Conservation (phyloP, 495 filamentous ascomycete genomes). For the Tetracladium marchalianum region DNA sequence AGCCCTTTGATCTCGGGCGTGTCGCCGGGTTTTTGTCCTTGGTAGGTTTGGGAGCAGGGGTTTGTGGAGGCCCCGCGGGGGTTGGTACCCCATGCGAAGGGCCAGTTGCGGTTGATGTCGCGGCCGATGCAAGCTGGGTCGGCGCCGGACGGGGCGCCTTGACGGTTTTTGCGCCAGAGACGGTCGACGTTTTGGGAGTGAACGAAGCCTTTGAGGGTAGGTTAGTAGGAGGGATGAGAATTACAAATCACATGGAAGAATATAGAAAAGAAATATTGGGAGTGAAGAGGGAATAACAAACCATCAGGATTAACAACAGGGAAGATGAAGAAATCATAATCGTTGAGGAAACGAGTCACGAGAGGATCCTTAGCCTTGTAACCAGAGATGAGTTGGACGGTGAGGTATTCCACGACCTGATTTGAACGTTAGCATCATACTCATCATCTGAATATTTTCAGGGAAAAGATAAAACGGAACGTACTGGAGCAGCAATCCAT, state of each 20-base stretch:
- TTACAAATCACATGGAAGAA: background rate
- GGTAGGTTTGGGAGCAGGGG: constrained; percentile 43
- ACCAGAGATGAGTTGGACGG: constrained; percentile 39
- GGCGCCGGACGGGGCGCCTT: constrained; percentile 19
- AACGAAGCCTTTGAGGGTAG: constrained; percentile 46
- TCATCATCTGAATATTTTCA: background rate
- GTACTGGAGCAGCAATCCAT: constrained; percentile 45
- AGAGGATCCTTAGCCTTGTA: constrained; percentile 29
- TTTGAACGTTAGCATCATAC: background rate
- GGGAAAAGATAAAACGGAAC: too few relatives aligned
- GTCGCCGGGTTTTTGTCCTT: constrained; percentile 32
- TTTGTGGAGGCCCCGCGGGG: constrained; percentile 39
- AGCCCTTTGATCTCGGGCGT: constrained; percentile 41
- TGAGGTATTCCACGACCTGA: constrained; percentile 43
- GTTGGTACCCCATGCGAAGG: constrained; percentile 35
- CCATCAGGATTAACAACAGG: constrained; percentile 55
- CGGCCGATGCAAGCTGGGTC: constrained; percentile 39
- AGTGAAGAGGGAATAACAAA: constrained; percentile 9
- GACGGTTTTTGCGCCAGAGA: constrained; percentile 56
- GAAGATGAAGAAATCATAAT: constrained; percentile 53
- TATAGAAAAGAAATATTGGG: background rate
- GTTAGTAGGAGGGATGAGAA: constrained; percentile 1
- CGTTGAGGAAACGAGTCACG: constrained; percentile 36
- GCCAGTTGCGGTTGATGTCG: constrained; percentile 61
- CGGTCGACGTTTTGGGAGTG: constrained; percentile 48